phyloP scores from a whole-genome alignment of 2,329 filamentous ascomycete species.

The Cadophora malorum region DNA sequence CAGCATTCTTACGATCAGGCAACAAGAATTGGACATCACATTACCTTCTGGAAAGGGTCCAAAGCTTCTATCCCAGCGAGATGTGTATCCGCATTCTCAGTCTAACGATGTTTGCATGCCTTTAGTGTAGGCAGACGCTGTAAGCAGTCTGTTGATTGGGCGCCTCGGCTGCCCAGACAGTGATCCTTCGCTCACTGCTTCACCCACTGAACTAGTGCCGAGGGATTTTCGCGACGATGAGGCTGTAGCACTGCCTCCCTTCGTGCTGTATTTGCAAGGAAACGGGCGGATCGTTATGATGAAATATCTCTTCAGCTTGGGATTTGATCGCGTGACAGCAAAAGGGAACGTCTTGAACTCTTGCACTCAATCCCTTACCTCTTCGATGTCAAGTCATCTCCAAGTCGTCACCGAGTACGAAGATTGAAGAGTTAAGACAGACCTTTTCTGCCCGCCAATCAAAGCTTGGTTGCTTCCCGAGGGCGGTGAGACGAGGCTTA shows the following conservation, averaged over 20 bases:
- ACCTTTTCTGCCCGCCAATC: slow-evolving; percentile 2
- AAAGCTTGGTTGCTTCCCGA: neutral
- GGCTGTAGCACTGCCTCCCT: neutral
- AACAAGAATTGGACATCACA: neutral
- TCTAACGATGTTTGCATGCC: neutral
- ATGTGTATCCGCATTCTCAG: neutral
- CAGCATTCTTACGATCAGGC: neutral
- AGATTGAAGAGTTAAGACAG: neutral
- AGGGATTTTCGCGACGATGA: neutral
- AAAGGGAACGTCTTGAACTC: neutral
- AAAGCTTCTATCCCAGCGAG: slow-evolving; percentile 1
- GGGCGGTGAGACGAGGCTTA: slow-evolving; percentile 9
- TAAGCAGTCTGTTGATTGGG: slow-evolving; percentile 10
- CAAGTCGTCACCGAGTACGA: slow-evolving; percentile 1
- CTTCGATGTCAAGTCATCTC: neutral
- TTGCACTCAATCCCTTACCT: neutral
- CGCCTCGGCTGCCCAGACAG: neutral
- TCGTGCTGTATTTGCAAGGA: neutral
- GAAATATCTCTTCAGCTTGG: neutral
- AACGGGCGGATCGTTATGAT: neutral
- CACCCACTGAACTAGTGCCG: neutral
- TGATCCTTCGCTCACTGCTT: slow-evolving; percentile 5
- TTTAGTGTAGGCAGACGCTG: slow-evolving; percentile 7
- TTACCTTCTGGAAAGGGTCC: neutral
- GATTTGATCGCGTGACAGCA: neutral